Base-by-base conservation (phyloP, 495 filamentous ascomycete species). In the Podospora conica region DNA sequence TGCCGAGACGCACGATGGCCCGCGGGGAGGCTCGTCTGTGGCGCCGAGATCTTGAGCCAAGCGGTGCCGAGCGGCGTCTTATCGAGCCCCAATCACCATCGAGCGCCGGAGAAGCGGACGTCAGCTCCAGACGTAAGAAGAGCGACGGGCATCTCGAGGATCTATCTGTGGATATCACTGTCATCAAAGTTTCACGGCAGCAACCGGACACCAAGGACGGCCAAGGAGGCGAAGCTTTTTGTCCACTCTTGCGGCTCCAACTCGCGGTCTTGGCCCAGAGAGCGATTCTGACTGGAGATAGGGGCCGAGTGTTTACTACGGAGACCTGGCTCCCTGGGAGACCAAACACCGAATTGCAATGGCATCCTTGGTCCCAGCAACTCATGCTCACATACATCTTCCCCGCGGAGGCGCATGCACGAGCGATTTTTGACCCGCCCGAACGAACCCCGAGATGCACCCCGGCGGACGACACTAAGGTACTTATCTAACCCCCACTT, bases 161-260 rank as follows among this genome's bases (percentile, higher is more conserved):
- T 48, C n/a, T 48, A 48, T 48, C 40, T 48, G 40, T 48, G 40
- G 33, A 48, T n/a, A 11, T 48, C 40, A 11, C 18, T 15, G 40
- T 18, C 40, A 48, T 18, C 40, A 48, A 6, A 48, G 40, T n/a
- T n/a, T 48, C 40, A 48, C 40, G 40, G 40, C 15, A n/a, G 40
- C 6, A 48, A 48, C 40, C 40, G 40, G 40, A 48, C 33, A 40
- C 3, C 33, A 40, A 40, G 33, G 33, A 18, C 33, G 24, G 58
- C 58, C 58, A 59, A 59, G 58, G 58, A 27, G 31, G 58, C 58
- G 58, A 59, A 59, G 58, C 58, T 59, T 59, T 58, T 29, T 22
- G 24, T 22, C 12, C 5, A n/a, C 15, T 48, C 40, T 48, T 48
- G 40, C 15, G 40, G 40, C 40, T 48, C 15, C 40, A 48, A n/a